phyloP scores from a whole-genome alignment of 2,329 filamentous ascomycete species.

The Fusarium longipes region DNA sequence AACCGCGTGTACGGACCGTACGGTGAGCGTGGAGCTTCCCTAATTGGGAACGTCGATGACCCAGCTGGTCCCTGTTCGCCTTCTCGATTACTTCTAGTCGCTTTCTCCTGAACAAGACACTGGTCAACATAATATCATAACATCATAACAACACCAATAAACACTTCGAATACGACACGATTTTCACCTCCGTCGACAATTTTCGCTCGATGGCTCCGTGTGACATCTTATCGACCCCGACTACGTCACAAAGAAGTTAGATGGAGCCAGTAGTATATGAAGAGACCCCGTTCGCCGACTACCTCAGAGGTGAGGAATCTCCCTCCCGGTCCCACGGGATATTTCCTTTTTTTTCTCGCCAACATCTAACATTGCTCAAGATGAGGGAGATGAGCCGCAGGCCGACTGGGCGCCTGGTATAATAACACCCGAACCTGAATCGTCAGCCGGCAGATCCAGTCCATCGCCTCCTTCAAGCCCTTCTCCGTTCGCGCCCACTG shows the following conservation, averaged over 20 bases:
- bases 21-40: constrained; percentile 45
- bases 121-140: constrained; percentile 23
- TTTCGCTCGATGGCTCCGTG: constrained; percentile 48
- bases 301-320: constrained; percentile 78
- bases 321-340: background rate
- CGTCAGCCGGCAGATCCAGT: constrained; percentile 52
- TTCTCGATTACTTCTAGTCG: constrained; percentile 33
- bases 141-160: constrained; percentile 23
- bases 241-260: constrained; percentile 47
- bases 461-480: constrained; percentile 62
- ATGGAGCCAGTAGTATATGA: constrained; percentile 90
- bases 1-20: constrained; percentile 32
- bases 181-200: constrained; percentile 21
- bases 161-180: constrained; percentile 9
- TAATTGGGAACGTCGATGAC: constrained; percentile 43
- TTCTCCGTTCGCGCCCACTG: constrained; percentile 66
- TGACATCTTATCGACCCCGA: constrained; percentile 43
- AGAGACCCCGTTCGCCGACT: constrained; percentile 87
- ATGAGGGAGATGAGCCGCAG: constrained; percentile 62
- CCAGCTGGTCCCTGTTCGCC: constrained; percentile 40
- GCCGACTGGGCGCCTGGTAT: constrained; percentile 59
- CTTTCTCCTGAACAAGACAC: constrained; percentile 39
- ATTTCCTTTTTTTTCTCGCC: background rate
- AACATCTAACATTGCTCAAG: constrained; percentile 43
- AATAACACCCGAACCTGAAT: constrained; percentile 50